Percentiles rank a stretch among this genome's conserved stretches.
phyloP scores from a whole-genome alignment of 129 eudicot genomes.

The Chrysanthemum seticuspe region DNA sequence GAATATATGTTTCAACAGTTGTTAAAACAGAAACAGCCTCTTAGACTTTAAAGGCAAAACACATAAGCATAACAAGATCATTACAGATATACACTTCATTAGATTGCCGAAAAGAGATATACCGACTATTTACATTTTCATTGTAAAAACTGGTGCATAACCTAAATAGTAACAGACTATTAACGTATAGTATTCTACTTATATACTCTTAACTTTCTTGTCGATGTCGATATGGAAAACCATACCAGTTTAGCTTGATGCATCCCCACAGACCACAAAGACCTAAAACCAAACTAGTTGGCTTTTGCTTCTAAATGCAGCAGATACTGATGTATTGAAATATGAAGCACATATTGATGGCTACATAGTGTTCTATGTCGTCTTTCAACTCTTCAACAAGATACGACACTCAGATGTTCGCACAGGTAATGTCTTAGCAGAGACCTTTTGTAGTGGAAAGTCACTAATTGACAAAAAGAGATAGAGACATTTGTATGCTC shows the following conservation, averaged over 20 bases:
- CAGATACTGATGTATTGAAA: background rate
- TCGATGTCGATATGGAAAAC: background rate
- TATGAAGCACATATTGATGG: background rate
- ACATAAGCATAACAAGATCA: background rate
- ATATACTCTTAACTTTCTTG: background rate
- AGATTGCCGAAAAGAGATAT: background rate
- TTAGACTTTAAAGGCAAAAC: background rate
- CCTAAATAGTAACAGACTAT: background rate
- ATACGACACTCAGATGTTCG: background rate
- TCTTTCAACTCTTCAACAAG: constrained; percentile 14
- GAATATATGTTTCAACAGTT: background rate
- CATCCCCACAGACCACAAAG: background rate
- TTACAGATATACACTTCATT: too few relatives aligned
- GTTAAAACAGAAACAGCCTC: background rate
- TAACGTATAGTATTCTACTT: background rate
- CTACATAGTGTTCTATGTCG: background rate
- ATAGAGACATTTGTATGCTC: background rate
- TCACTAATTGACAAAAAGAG: background rate
- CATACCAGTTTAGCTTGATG: background rate
- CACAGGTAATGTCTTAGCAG: background rate
- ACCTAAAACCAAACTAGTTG: background rate
- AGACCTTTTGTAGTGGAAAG: background rate
- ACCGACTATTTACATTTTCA: background rate
- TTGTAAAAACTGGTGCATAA: background rate
- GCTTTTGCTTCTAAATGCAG: background rate